These are phyloP conservation scores for Trypanosoma boissoni DNA, from an alignment of 208 protist genomes.

Conservation along the genomic window DNA sequence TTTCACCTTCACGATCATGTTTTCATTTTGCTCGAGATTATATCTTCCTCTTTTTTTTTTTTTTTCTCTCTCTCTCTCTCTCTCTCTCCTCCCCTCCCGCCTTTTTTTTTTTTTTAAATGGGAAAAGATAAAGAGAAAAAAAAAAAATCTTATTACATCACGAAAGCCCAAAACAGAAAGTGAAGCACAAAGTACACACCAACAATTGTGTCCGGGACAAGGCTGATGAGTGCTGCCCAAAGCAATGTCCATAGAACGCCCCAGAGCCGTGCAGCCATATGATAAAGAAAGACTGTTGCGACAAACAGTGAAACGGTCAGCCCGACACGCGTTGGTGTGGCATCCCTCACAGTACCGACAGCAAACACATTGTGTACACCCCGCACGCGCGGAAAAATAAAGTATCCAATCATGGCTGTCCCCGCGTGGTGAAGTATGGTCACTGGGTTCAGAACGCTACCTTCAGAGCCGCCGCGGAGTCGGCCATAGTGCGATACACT, in stretches of 20 bases:
- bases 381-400: constrained; percentile 14
- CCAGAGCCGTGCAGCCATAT: constrained; percentile 30
- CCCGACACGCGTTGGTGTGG: constrained; percentile 27
- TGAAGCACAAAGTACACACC: constrained; percentile 33
- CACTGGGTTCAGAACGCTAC: constrained; percentile 2
- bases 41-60: neutral
- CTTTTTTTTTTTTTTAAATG: constrained; percentile 2
- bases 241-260: constrained; percentile 25
- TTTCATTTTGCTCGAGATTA: neutral
- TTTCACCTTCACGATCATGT: too few relatives aligned
- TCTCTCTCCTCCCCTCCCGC: neutral
- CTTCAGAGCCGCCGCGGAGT: constrained; percentile 4
- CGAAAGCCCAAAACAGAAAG: constrained; percentile 26
- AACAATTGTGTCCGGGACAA: constrained; percentile 23
- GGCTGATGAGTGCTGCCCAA: constrained; percentile 35
- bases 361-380: neutral
- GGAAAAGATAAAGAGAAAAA: too few relatives aligned
- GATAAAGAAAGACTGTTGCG: constrained; percentile 32
- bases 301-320: constrained; percentile 44
- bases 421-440: constrained; percentile 21
- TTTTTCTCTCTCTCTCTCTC: neutral
- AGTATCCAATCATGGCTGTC: constrained; percentile 17
- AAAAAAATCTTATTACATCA: constrained; percentile 21
- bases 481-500: constrained; percentile 4
- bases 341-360: neutral